A percentile compares a stretch with the other conserved stretches of the same genome.
These are phyloP conservation scores for Dactylellina cionopaga DNA, from an alignment of 2,329 filamentous ascomycete species.

Conservation along the genomic window DNA sequence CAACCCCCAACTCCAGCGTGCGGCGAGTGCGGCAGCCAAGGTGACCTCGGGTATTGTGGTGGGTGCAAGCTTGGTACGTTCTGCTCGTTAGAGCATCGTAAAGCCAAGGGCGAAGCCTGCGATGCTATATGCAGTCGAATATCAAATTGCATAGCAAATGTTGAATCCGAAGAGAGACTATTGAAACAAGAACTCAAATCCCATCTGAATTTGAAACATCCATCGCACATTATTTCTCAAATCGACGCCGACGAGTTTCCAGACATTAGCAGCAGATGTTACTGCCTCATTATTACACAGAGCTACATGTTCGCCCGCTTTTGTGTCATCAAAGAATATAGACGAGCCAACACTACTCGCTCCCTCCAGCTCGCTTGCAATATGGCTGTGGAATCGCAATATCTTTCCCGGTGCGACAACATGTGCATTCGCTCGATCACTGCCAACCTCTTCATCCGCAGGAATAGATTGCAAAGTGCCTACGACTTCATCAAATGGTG, in stretches of 20 bases:
- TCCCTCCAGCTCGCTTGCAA: neutral
- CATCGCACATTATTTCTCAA: neutral
- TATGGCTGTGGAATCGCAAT: neutral
- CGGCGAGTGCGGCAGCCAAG: neutral
- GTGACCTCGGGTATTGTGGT: neutral
- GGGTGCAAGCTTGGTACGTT: neutral
- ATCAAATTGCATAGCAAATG: neutral
- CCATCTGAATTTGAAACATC: neutral
- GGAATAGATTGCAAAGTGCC: neutral
- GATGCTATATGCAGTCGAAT: neutral
- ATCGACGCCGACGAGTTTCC: neutral
- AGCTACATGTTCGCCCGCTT: slow-evolving; percentile 9
- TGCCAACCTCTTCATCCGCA: slow-evolving; percentile 19
- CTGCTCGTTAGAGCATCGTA: neutral
- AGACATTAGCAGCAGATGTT: neutral
- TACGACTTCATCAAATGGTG: slow-evolving; percentile 36
- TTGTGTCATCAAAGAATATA: neutral
- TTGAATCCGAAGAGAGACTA: neutral
- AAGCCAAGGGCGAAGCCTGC: neutral
- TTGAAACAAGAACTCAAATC: neutral
- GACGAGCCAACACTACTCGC: neutral
- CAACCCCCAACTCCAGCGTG: neutral
- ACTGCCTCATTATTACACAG: neutral
- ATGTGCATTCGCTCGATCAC: slow-evolving; percentile 10
- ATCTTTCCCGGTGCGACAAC: slow-evolving; percentile 23